phyloP scores from a whole-genome alignment of 768 basidiomycete species.

The Ramaria sp. region DNA sequence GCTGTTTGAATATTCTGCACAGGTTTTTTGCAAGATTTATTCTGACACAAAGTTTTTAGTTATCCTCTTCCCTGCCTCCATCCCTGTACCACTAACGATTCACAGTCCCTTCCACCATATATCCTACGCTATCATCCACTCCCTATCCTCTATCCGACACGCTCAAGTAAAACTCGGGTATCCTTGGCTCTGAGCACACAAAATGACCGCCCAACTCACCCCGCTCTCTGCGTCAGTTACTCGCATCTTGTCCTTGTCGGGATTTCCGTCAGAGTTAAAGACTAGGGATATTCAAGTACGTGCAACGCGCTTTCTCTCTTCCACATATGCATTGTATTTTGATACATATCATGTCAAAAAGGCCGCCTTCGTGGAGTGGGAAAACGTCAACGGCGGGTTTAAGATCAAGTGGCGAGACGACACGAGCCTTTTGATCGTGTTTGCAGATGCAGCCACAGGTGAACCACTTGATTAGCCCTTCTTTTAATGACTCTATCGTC shows the following conservation, averaged over 20 bases:
- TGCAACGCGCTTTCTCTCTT: background rate
- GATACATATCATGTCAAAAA: constrained; percentile 19
- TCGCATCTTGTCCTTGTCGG: constrained; percentile 84
- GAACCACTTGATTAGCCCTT: constrained; percentile 27
- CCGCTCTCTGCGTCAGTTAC: constrained; percentile 92
- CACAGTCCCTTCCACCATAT: background rate
- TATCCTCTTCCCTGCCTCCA: background rate
- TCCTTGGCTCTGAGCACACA: background rate
- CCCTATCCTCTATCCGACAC: background rate
- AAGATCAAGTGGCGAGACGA: constrained; percentile 99
- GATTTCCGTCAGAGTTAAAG: constrained; percentile 93
- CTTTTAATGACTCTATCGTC: background rate
- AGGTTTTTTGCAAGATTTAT: no score
- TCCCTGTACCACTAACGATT: background rate
- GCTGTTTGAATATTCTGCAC: no score
- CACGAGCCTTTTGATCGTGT: constrained; percentile 89
- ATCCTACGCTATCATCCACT: constrained; percentile 3
- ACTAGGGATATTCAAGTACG: constrained; percentile 75
- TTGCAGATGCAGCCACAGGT: constrained; percentile 85
- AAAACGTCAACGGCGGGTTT: constrained; percentile 78
- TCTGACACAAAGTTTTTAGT: no score
- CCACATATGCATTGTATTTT: background rate
- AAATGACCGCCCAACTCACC: constrained; percentile 63
- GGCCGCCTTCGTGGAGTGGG: constrained; percentile 81
- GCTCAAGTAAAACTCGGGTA: background rate